Percentiles rank a stretch among this genome's conserved stretches.
phyloP scores from a whole-genome alignment of 202 grass and related monocot species.

The Carex sylvatica region DNA sequence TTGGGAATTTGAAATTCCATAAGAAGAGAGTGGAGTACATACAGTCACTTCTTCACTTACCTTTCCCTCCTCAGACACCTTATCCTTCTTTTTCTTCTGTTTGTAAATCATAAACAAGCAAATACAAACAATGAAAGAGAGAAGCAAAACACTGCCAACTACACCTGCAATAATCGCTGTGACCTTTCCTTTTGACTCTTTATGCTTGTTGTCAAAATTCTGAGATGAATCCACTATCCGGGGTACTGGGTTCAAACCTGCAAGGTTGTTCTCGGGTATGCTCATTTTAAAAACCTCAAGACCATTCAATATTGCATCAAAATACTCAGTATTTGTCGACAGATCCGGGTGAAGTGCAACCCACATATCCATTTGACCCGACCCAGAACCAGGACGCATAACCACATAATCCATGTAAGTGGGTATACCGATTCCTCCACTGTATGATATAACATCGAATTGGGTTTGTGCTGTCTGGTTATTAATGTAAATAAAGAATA shows the following conservation, averaged over 20 bases:
- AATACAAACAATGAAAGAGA: slow-evolving; percentile 21
- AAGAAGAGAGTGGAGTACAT: slow-evolving; percentile 42
- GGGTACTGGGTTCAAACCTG: slow-evolving; percentile 35
- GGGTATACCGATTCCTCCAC: slow-evolving; percentile 41
- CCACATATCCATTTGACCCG: slow-evolving; percentile 49
- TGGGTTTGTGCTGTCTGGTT: slow-evolving; percentile 46
- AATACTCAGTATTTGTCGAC: slow-evolving; percentile 19
- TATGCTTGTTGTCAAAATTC: not conserved
- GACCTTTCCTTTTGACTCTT: not conserved
- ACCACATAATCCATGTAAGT: slow-evolving; percentile 49
- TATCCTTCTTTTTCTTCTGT: slow-evolving; percentile 26
- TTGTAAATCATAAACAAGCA: slow-evolving; percentile 15
- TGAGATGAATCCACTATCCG: not conserved
- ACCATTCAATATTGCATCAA: slow-evolving; percentile 72
- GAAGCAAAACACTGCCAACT: slow-evolving; percentile 26
- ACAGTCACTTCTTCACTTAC: slow-evolving; percentile 27
- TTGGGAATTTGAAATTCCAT: slow-evolving; percentile 32
- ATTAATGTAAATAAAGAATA: slow-evolving; percentile 60
- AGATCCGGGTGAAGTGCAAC: slow-evolving; percentile 62
- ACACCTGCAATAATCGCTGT: not conserved
- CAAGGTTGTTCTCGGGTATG: slow-evolving; percentile 35
- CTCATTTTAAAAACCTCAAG: slow-evolving; percentile 85
- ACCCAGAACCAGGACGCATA: slow-evolving; percentile 20
- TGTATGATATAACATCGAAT: slow-evolving; percentile 43
- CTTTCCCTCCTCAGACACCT: slow-evolving; percentile 21